Conservation (phyloP, 352 stramenopile genomes). For the Elongisporangium undulatum region DNA sequence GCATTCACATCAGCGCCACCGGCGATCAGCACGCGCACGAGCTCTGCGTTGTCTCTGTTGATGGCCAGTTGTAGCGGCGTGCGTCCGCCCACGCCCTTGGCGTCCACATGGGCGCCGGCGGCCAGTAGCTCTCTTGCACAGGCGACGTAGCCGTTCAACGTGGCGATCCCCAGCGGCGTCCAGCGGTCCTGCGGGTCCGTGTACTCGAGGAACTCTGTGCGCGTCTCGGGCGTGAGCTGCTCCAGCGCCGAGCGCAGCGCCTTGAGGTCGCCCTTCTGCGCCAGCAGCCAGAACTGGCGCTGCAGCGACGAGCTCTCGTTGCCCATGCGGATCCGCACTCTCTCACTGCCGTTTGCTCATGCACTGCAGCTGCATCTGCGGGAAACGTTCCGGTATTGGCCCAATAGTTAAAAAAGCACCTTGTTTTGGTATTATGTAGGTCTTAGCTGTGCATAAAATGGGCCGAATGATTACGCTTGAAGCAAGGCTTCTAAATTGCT, state of each 20-base stretch:
- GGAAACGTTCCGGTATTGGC: not conserved
- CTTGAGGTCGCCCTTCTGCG: not conserved
- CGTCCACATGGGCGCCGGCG: not conserved
- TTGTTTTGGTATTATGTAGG: not conserved
- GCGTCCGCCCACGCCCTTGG: conserved; percentile 20
- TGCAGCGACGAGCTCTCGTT: not conserved
- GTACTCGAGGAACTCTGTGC: not conserved
- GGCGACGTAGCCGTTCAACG: not conserved
- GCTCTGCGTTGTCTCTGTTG: conserved; percentile 37
- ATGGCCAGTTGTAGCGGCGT: conserved; percentile 61
- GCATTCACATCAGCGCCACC: conserved; percentile 47
- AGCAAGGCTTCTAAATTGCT: not conserved
- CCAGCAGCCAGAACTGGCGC: not conserved
- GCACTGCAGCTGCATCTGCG: not conserved
- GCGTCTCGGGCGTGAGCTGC: not conserved
- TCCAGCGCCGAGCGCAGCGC: not conserved
- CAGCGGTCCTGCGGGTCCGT: not conserved
- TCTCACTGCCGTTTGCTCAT: not conserved
- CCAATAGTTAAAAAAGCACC: not conserved
- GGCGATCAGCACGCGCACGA: conserved; percentile 42
- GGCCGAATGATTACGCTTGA: not conserved
- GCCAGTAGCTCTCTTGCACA: not conserved
- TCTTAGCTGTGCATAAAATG: not conserved
- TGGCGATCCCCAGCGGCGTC: not conserved
- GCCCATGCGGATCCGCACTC: not conserved